A percentile compares a stretch with the other conserved stretches of the same genome.
Evolutionary conservation across 345 rosid genomes (phyloP).

Genomic region (Pistacia integerrima): DNA sequence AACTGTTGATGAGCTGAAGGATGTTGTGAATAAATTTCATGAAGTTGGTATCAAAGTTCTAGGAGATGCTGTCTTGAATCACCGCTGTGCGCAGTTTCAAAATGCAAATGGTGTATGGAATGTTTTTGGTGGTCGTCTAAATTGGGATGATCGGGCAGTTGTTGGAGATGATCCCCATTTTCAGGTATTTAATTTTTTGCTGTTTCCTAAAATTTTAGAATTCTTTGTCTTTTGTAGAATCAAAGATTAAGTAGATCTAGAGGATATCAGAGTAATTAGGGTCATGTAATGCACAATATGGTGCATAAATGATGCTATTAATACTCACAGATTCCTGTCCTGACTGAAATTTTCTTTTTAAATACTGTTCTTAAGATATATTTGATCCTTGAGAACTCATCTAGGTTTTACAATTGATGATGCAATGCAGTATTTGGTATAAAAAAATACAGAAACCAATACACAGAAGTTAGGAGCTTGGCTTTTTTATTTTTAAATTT

Average conservation of each 20-base stretch:
- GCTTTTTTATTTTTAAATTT: no score
- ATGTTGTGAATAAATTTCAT: conserved; percentile 66
- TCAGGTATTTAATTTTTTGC: conserved; percentile 52
- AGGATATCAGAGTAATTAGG: background rate
- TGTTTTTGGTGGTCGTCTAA: conserved; percentile 84
- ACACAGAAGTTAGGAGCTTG: background rate
- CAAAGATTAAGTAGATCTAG: conserved; percentile 14
- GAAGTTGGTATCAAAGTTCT: conserved; percentile 73
- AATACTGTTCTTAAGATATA: background rate
- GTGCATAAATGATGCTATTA: background rate
- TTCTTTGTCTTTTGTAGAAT: background rate
- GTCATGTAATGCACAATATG: background rate
- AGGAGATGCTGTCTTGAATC: conserved; percentile 95
- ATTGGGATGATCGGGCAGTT: conserved; percentile 94
- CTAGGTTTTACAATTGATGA: background rate
- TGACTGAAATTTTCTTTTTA: background rate
- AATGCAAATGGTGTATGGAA: conserved; percentile 95
- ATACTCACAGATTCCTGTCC: background rate
- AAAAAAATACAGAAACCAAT: background rate
- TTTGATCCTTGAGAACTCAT: background rate
- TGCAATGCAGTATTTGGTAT: background rate
- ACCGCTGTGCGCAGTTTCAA: conserved; percentile 89
- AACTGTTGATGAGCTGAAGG: conserved; percentile 79
- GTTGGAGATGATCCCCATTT: conserved; percentile 98
- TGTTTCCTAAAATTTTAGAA: conserved; percentile 13